These are phyloP conservation scores for Citrus hindsii DNA, from an alignment of 345 rosid genomes.

Conservation along the genomic window DNA sequence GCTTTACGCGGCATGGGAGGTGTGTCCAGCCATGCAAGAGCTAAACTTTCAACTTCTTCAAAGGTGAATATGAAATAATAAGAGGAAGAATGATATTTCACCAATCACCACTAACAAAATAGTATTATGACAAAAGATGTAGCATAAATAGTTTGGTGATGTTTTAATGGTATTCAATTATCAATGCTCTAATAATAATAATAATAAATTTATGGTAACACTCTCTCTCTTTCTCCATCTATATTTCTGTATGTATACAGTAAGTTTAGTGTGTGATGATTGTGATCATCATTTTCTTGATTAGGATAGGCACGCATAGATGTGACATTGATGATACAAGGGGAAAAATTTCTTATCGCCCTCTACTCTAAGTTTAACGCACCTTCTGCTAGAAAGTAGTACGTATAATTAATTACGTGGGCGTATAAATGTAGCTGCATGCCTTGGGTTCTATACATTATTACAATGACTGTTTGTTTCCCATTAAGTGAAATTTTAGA, in stretches of 20 bases:
- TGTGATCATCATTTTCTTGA: neutral
- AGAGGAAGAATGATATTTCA: neutral
- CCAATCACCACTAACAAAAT: too few species aligned
- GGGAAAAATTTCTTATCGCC: constrained; percentile 24
- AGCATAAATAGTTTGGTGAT: too few species aligned
- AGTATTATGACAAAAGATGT: too few species aligned
- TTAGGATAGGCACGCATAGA: constrained; percentile 20
- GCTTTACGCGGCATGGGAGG: constrained; percentile 15
- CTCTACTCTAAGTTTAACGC: constrained; percentile 14
- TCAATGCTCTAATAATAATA: neutral
- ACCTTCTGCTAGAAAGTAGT: constrained; percentile 13
- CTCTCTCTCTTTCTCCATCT: neutral
- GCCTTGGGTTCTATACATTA: neutral
- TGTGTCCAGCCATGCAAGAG: constrained; percentile 23
- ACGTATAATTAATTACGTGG: neutral
- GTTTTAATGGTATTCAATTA: neutral
- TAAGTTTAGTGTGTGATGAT: neutral
- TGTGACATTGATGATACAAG: constrained; percentile 26
- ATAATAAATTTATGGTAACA: too few species aligned
- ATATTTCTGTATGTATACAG: neutral
- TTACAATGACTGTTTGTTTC: neutral
- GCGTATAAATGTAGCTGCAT: too few species aligned
- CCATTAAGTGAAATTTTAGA: constrained; percentile 9
- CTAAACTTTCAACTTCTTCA: constrained; percentile 11
- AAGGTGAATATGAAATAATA: constrained; percentile 6